phyloP scores from a whole-genome alignment of 1,284 basidiomycete genomes.

The Rhodofomes roseus region DNA sequence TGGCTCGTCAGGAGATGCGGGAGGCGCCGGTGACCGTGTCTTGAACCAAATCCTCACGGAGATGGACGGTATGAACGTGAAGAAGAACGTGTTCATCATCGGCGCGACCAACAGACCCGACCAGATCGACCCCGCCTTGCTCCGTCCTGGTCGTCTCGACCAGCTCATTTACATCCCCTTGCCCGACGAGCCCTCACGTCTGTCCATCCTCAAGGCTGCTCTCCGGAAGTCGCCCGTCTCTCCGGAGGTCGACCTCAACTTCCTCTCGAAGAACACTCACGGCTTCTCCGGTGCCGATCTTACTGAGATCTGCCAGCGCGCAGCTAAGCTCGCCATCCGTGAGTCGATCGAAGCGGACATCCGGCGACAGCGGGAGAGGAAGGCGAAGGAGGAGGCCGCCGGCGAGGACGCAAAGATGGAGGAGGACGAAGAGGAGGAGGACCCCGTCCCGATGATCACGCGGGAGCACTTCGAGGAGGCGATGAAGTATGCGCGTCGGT shows the following conservation, averaged over 20 bases:
- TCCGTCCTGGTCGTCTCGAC: conserved; percentile 98
- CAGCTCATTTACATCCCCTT: conserved; percentile 92
- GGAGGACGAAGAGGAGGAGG: conserved; percentile 75
- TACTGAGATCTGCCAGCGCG: conserved; percentile 97
- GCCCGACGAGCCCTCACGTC: conserved; percentile 89
- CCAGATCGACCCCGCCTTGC: conserved; percentile 94
- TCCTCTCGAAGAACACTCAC: conserved; percentile 92
- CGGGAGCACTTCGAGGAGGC: conserved; percentile 96
- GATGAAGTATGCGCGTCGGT: conserved; percentile 90
- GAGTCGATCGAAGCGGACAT: conserved; percentile 95
- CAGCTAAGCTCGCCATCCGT: conserved; percentile 95
- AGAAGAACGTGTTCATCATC: conserved; percentile 99
- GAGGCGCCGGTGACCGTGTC: conserved; percentile 96
- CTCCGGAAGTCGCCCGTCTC: conserved; percentile 93
- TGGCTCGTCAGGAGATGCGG: conserved; percentile 77
- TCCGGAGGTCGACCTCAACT: conserved; percentile 81
- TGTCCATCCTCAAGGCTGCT: conserved; percentile 88
- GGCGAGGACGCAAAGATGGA: conserved; percentile 72
- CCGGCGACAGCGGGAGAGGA: conserved; percentile 74
- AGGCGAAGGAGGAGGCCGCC: conserved; percentile 73
- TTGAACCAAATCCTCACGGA: conserved; percentile 97
- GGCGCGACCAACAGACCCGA: conserved; percentile 99
- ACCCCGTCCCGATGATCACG: conserved; percentile 96
- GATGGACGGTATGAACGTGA: conserved; percentile 99
- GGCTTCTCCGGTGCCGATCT: conserved; percentile 99